Evolutionary conservation across 495 filamentous ascomycete genomes (phyloP).

Genomic region (Penicilliopsis zonata): DNA sequence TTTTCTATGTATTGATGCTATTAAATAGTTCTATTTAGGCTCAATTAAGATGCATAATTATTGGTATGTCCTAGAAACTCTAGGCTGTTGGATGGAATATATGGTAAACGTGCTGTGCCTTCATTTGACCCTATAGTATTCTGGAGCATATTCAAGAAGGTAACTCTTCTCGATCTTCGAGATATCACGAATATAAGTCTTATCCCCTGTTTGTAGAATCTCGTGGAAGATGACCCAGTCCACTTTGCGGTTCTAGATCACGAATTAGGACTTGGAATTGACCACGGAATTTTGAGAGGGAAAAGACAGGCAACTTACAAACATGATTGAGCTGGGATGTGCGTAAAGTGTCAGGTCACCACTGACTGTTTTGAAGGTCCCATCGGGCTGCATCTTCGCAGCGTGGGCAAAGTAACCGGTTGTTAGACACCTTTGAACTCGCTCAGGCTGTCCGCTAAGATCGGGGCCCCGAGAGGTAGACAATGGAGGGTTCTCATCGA

Average conservation of each 20-base stretch:
- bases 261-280: conserved; percentile 16
- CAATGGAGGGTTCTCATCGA: conserved; percentile 44
- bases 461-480: conserved; percentile 15
- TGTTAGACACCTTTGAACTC: conserved; percentile 77
- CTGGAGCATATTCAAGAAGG: conserved; percentile 78
- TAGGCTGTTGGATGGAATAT: too few species aligned
- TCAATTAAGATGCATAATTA: too few species aligned
- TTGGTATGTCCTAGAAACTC: too few species aligned
- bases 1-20: too few species aligned
- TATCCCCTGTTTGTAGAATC: conserved; percentile 80
- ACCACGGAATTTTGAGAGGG: too few species aligned
- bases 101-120: too few species aligned
- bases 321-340: conserved; percentile 90
- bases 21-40: too few species aligned
- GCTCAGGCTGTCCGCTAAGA: conserved; percentile 44
- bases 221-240: conserved; percentile 98
- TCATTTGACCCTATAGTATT: conserved; percentile 59
- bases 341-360: conserved; percentile 66
- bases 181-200: conserved; percentile 84
- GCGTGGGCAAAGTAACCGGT: conserved; percentile 92
- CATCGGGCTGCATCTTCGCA: conserved; percentile 91
- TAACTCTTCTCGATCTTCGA: conserved; percentile 86
- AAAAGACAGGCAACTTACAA: conserved; percentile 39
- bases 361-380: conserved; percentile 71
- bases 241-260: conserved; percentile 67